phyloP scores from a whole-genome alignment of 805 yeast genomes.

The Candida ponderosae region DNA sequence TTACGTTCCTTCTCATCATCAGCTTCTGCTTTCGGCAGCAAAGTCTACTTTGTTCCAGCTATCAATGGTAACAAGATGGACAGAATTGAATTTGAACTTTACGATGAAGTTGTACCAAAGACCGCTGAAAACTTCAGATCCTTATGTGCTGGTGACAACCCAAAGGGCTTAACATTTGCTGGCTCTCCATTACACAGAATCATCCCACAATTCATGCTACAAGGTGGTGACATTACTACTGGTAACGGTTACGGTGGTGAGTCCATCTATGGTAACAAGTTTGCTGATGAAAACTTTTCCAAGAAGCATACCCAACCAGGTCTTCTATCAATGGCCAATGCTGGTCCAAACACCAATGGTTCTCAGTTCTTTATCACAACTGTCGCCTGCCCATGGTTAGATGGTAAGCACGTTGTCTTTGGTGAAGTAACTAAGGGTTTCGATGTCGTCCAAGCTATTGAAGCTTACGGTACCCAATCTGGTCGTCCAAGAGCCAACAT shows the following conservation, averaged over 20 bases:
- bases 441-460: constrained; percentile 51
- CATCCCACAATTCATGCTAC: constrained; percentile 93
- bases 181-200: constrained; percentile 88
- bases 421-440: constrained; percentile 69
- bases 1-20: constrained; percentile 39
- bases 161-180: constrained; percentile 65
- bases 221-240: constrained; percentile 85
- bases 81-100: constrained; percentile 25
- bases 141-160: constrained; percentile 85
- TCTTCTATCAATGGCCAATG: constrained; percentile 84
- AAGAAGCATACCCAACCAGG: constrained; percentile 76
- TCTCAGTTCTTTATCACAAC: constrained; percentile 88
- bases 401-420: constrained; percentile 71
- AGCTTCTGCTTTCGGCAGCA: constrained; percentile 34
- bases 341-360: constrained; percentile 90
- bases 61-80: constrained; percentile 43
- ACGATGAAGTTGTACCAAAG: constrained; percentile 50
- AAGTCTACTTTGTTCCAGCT: constrained; percentile 49
- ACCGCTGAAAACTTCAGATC: constrained; percentile 80
- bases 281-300: constrained; percentile 52
- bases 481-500: constrained; percentile 63
- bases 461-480: constrained; percentile 54
- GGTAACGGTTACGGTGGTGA: constrained; percentile 93
- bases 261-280: constrained; percentile 69
- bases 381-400: constrained; percentile 70